A percentile compares a stretch with the other conserved stretches of the same genome.
These are phyloP conservation scores for Hermanozyma aechmeae DNA, from an alignment of 805 yeast species.

Conservation along the genomic window DNA sequence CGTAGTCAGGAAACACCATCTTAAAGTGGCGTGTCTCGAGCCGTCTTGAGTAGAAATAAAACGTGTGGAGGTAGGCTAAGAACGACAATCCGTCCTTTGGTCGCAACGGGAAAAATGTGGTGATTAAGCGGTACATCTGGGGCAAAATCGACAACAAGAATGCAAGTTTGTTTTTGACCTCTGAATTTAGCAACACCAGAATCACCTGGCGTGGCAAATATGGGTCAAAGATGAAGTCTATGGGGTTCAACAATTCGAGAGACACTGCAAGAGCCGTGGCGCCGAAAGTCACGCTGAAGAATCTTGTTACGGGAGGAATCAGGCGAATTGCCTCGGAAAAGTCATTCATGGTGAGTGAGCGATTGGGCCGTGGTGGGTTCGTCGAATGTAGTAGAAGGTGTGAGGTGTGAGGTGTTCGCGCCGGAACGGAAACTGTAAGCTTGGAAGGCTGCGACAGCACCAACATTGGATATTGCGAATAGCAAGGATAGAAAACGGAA, in stretches of 20 bases:
- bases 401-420: too few species aligned
- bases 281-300: constrained; percentile 40
- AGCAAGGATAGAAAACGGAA: too few species aligned
- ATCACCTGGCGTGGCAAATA: background rate
- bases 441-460: too few species aligned
- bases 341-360: too few species aligned
- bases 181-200: background rate
- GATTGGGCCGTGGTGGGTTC: too few species aligned
- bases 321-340: too few species aligned
- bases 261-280: constrained; percentile 30
- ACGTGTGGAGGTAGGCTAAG: constrained; percentile 43
- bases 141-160: constrained; percentile 11
- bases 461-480: too few species aligned
- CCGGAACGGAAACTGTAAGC: too few species aligned
- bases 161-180: constrained; percentile 1
- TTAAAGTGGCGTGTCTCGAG: constrained; percentile 45
- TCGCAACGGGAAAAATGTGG: constrained; percentile 34
- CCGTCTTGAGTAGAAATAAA: constrained; percentile 48
- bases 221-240: constrained; percentile 4
- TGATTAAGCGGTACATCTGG: constrained; percentile 39
- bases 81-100: constrained; percentile 16
- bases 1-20: constrained; percentile 43
- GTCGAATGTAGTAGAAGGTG: too few species aligned
- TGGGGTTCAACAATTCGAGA: constrained; percentile 4
- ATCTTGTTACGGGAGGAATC: constrained; percentile 58